Base-by-base conservation (phyloP, 2,329 filamentous ascomycete species). In the Diaporthe ampelina region DNA sequence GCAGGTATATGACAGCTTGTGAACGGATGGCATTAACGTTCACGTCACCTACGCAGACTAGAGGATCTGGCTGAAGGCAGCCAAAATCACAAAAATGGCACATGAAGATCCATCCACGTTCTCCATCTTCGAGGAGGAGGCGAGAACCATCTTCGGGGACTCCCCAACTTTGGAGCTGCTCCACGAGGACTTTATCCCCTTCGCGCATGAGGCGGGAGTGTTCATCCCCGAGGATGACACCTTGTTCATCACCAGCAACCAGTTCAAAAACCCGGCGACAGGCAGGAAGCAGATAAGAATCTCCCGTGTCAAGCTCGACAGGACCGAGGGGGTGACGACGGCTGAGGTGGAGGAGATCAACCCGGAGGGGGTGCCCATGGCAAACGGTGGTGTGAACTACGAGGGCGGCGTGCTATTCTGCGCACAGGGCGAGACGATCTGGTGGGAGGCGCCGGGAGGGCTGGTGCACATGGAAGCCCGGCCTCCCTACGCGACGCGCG, bases 341-440 rank as follows among this genome's bases (percentile, higher is more conserved):
- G 73, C 65, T 11, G 57, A 37, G 21, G 65, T 70, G 43, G 82
- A 85, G 58, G 81, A 85, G 56, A 80, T 86, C 17, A 24, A 78
- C 6, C 75, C 78, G 0, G 79, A 78, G 0, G 77, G 79, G 2
- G 80, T 87, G 0, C 79, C 79, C 2, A 87, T 88, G 85, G 84
- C 83, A 9, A 89, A 89, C 65, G 87, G 87, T 26, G 87, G 85
- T 9, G 83, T 87, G 50, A 88, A 88, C 73, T 86, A 86, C 79
- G 76, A 80, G 1, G 79, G 83, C 29, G 83, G 83, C 6, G 79
- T 86, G 13, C 75, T 87, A 0, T 85, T 84, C 78, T 87, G 85
- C 70, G 83, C 84, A 0, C 85, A 86, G 75, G 85, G 85, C 3
- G 80, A 74, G 2, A 65, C 37, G 17, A 65, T 73, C 40, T 26